Percentiles rank a stretch among this genome's conserved stretches.
These are phyloP conservation scores for Prunus kanzakura DNA, from an alignment of 306 rosid species.

Conservation along the genomic window DNA sequence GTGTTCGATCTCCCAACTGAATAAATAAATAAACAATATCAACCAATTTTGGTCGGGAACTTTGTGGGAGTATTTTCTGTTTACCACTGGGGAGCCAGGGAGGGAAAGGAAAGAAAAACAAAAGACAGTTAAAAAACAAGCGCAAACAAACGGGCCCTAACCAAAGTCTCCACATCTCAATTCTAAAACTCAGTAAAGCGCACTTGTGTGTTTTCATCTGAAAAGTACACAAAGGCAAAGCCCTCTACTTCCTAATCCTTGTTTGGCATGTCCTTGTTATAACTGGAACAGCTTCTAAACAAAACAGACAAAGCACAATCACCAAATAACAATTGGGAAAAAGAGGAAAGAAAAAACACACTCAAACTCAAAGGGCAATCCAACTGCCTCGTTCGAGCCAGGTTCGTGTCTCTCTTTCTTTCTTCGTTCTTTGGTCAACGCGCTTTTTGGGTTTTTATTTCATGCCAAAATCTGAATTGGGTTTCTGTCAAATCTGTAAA, in stretches of 20 bases:
- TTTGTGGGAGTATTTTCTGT: too few relatives aligned
- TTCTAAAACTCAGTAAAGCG: not conserved
- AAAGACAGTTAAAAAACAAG: not conserved
- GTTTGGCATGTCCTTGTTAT: slow-evolving; percentile 11
- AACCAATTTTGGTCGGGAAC: too few relatives aligned
- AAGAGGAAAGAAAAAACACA: too few relatives aligned
- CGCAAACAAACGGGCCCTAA: slow-evolving; percentile 8
- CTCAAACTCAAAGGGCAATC: too few relatives aligned
- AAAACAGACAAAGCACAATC: not conserved
- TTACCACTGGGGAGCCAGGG: too few relatives aligned
- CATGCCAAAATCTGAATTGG: slow-evolving; percentile 14
- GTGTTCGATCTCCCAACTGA: too few relatives aligned
- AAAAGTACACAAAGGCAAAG: not conserved
- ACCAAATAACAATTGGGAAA: too few relatives aligned
- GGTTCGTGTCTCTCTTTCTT: not conserved
- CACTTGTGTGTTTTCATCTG: slow-evolving; percentile 16
- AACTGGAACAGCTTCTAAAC: not conserved
- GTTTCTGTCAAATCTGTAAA: slow-evolving; percentile 3
- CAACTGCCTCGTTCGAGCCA: not conserved
- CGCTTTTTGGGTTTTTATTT: slow-evolving; percentile 19
- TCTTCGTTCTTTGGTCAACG: slow-evolving; percentile 4
- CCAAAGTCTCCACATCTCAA: not conserved
- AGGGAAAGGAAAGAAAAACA: too few relatives aligned
- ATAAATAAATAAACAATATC: too few relatives aligned
- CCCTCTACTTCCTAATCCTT: slow-evolving; percentile 10